Evolutionary conservation across 352 stramenopile genomes (phyloP).

Genomic region (Phytophthora pinifolia): DNA sequence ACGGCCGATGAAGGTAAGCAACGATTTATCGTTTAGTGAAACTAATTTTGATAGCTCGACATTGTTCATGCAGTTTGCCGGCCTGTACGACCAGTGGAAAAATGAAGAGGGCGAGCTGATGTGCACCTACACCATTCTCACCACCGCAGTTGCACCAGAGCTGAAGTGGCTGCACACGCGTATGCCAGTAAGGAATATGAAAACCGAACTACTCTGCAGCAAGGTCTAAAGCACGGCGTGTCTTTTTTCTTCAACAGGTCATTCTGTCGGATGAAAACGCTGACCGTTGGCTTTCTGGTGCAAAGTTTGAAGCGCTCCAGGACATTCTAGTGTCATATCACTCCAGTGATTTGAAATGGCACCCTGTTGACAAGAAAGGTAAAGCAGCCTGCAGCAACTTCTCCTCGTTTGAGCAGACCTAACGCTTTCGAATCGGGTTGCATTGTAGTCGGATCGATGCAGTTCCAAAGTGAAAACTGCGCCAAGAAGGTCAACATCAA

Average conservation of each 20-base stretch:
- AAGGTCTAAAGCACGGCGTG: too few species aligned
- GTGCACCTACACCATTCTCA: conserved; percentile 89
- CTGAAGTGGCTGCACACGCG: conserved; percentile 86
- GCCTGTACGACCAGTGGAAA: conserved; percentile 83
- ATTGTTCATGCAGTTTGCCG: conserved; percentile 61
- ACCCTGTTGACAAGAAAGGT: conserved; percentile 81
- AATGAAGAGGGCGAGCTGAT: conserved; percentile 66
- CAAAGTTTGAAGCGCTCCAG: conserved; percentile 57
- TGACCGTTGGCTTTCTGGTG: conserved; percentile 61
- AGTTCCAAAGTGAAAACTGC: conserved; percentile 78
- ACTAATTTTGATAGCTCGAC: not conserved
- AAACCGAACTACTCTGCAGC: not conserved
- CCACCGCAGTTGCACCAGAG: conserved; percentile 61
- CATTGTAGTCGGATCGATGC: conserved; percentile 62
- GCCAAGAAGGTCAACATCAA: conserved; percentile 78
- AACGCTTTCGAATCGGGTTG: not conserved
- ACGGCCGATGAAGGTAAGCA: conserved; percentile 50
- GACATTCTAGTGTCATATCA: conserved; percentile 57
- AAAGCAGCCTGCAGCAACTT: not conserved
- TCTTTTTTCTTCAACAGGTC: conserved; percentile 39
- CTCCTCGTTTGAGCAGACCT: not conserved
- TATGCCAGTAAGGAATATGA: conserved; percentile 56
- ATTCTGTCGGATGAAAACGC: conserved; percentile 68
- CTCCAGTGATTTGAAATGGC: conserved; percentile 58
- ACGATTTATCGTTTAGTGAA: not conserved